phyloP scores from a whole-genome alignment of 2,329 filamentous ascomycete genomes.

The Ascomycota sp. region DNA sequence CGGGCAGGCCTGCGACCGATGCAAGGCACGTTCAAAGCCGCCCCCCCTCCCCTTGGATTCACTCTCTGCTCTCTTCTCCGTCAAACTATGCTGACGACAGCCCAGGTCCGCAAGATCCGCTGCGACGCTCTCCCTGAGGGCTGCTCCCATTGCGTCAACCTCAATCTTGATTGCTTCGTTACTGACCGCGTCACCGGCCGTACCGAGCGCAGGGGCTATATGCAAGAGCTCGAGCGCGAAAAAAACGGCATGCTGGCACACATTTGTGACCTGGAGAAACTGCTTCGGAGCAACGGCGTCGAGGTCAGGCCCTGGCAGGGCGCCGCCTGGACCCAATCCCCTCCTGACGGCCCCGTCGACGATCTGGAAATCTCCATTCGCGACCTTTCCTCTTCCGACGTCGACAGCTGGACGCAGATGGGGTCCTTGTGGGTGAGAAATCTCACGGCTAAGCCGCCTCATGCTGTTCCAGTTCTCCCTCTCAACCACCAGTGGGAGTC shows the following conservation, averaged over 20 bases:
- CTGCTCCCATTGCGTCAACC: slow-evolving; percentile 60
- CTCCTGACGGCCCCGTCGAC: slow-evolving; percentile 7
- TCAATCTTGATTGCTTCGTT: slow-evolving; percentile 57
- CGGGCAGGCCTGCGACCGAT: slow-evolving; percentile 71
- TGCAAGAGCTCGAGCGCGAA: slow-evolving; percentile 53
- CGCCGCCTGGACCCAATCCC: slow-evolving; percentile 9
- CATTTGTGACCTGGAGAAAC: slow-evolving; percentile 44
- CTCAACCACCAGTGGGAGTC: slow-evolving; percentile 14
- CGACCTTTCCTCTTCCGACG: slow-evolving; percentile 4
- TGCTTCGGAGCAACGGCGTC: slow-evolving; percentile 36
- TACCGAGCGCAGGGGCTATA: slow-evolving; percentile 55
- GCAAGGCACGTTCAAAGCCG: slow-evolving; percentile 37
- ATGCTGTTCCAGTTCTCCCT: slow-evolving; percentile 9
- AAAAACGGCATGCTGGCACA: slow-evolving; percentile 43
- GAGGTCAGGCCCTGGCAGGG: slow-evolving; percentile 31
- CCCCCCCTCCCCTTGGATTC: slow-evolving; percentile 1
- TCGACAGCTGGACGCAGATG: slow-evolving; percentile 11
- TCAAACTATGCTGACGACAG: too few relatives aligned
- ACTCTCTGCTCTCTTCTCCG: too few relatives aligned
- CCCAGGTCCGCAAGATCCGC: slow-evolving; percentile 59
- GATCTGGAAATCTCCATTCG: slow-evolving; percentile 7
- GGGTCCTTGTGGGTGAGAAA: slow-evolving; percentile 16
- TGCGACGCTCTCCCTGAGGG: slow-evolving; percentile 63
- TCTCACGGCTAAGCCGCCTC: slow-evolving; percentile 1
- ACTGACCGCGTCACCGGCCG: slow-evolving; percentile 72